Percentiles rank a stretch among this genome's conserved stretches.
Evolutionary conservation across 345 rosid species (phyloP).

Genomic region (Pseudoturritis turrita): DNA sequence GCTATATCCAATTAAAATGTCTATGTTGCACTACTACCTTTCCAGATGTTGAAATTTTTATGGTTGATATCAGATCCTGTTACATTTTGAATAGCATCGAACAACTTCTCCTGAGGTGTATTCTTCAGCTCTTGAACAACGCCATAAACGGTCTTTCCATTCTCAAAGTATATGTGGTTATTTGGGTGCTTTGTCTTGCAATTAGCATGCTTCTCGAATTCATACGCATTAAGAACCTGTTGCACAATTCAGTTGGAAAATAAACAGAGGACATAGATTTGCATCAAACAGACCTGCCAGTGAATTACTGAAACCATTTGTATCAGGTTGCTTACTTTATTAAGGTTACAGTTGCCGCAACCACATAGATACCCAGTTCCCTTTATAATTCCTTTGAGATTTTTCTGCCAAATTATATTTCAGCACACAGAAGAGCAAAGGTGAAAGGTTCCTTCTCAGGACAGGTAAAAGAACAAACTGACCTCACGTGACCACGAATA

Average conservation of each 20-base stretch:
- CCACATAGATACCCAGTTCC: slow-evolving; percentile 93
- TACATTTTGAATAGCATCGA: slow-evolving; percentile 69
- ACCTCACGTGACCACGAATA: slow-evolving; percentile 75
- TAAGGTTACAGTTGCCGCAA: slow-evolving; percentile 59
- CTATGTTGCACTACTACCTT: slow-evolving; percentile 45
- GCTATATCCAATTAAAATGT: background rate
- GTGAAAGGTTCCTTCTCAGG: slow-evolving; percentile 3
- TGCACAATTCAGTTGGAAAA: slow-evolving; percentile 15
- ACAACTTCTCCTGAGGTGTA: slow-evolving; percentile 70
- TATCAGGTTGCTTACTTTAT: slow-evolving; percentile 50
- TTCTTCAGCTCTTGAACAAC: slow-evolving; percentile 85
- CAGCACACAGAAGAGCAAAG: slow-evolving; percentile 21
- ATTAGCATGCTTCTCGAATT: slow-evolving; percentile 86
- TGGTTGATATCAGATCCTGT: slow-evolving; percentile 81
- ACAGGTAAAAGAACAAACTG: slow-evolving; percentile 19
- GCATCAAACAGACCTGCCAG: slow-evolving; percentile 1
- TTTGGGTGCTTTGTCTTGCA: slow-evolving; percentile 96
- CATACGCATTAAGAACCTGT: slow-evolving; percentile 85
- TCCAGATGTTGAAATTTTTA: slow-evolving; percentile 82
- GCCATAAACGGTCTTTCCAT: slow-evolving; percentile 89
- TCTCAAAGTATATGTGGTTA: slow-evolving; percentile 87
- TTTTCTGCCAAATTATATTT: slow-evolving; percentile 41
- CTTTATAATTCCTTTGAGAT: slow-evolving; percentile 65
- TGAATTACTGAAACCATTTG: slow-evolving; percentile 3
- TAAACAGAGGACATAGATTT: background rate